These are phyloP conservation scores for Tanacetum coccineum DNA, from an alignment of 129 eudicot genomes.

Conservation along the genomic window DNA sequence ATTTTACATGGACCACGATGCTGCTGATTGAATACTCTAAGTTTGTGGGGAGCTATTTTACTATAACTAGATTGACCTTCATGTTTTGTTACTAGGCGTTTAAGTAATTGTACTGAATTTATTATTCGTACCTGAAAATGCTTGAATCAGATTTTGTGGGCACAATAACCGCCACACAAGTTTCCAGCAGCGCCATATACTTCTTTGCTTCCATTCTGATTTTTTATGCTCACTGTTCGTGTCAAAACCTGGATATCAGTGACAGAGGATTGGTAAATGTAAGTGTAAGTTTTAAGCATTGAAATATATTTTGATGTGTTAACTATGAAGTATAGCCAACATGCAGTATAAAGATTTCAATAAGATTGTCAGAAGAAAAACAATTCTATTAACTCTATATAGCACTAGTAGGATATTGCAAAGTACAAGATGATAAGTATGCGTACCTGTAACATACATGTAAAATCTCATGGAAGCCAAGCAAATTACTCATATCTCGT, in stretches of 20 bases:
- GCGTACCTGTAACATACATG: not conserved
- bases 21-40: constrained; percentile 23
- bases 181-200: not conserved
- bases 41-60: constrained; percentile 29
- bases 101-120: constrained; percentile 13
- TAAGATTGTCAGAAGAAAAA: not conserved
- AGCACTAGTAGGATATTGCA: not conserved
- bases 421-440: not conserved
- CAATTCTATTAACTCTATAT: no score
- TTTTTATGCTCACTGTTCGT: not conserved
- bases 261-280: not conserved
- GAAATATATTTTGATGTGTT: not conserved
- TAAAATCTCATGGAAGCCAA: not conserved
- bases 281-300: not conserved
- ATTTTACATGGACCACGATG: constrained; percentile 21
- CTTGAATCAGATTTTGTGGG: not conserved
- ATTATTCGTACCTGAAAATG: constrained; percentile 21
- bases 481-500: not conserved
- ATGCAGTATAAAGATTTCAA: not conserved
- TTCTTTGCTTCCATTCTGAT: constrained; percentile 5
- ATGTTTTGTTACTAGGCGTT: constrained; percentile 22
- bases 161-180: not conserved
- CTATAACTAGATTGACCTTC: constrained; percentile 15
- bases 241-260: not conserved
- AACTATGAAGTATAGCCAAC: not conserved